phyloP scores from a whole-genome alignment of 73 alveolate species.

The Breviolum minutum region DNA sequence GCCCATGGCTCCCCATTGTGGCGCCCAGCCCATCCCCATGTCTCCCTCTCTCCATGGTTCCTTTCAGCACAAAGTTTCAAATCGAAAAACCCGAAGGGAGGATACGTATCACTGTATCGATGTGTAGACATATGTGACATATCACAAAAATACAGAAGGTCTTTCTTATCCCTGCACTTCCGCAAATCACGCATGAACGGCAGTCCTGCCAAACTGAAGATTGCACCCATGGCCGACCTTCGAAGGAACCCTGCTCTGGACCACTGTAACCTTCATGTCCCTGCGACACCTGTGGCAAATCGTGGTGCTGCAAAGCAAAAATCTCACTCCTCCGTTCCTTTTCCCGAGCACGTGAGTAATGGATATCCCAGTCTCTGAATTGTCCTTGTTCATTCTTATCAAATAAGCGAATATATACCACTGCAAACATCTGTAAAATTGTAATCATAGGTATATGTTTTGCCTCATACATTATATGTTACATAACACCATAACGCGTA shows the following conservation, averaged over 20 bases:
- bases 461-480: not conserved
- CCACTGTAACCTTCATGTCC: slow-evolving; percentile 29
- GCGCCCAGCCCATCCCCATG: not conserved
- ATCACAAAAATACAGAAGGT: too few species aligned
- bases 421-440: too few species aligned
- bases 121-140: too few species aligned
- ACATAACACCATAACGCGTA: too few species aligned
- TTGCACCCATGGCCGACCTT: slow-evolving; percentile 36
- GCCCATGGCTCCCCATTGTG: not conserved
- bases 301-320: not conserved
- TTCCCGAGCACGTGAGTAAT: not conserved
- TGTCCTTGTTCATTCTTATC: too few species aligned
- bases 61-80: not conserved
- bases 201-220: slow-evolving; percentile 18
- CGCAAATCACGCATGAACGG: not conserved
- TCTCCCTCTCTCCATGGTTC: slow-evolving; percentile 44
- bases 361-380: not conserved
- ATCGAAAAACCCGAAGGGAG: not conserved
- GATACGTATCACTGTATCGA: too few species aligned
- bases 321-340: not conserved
- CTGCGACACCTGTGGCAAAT: slow-evolving; percentile 28
- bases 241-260: slow-evolving; percentile 27
- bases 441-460: not conserved
- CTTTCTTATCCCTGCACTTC: too few species aligned
- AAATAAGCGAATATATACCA: too few species aligned